Evolutionary conservation across 345 rosid genomes (phyloP).

Genomic region (Melastoma malabathricum): DNA sequence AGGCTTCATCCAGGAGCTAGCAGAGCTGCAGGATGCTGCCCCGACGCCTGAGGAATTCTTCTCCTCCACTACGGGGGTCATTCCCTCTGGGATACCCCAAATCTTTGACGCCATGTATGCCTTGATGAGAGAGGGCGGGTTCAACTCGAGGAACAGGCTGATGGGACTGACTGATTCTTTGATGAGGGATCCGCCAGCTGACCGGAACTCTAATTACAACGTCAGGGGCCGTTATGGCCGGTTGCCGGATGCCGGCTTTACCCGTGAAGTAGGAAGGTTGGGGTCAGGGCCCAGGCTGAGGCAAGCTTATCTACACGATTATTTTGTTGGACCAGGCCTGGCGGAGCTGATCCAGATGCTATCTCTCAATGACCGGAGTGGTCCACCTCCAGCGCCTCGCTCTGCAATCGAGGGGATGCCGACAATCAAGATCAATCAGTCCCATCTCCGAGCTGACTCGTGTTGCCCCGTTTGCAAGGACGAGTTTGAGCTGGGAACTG

Average conservation of each 20-base stretch:
- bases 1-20: slow-evolving; percentile 16
- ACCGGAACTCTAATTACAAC: slow-evolving; percentile 3
- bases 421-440: slow-evolving; percentile 17
- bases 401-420: slow-evolving; percentile 27
- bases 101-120: slow-evolving; percentile 5
- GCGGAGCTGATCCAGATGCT: slow-evolving; percentile 24
- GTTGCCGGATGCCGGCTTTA: not conserved
- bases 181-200: slow-evolving; percentile 5
- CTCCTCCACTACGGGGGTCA: not conserved
- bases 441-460: slow-evolving; percentile 20
- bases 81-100: not conserved
- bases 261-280: not conserved
- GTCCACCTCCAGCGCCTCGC: slow-evolving; percentile 25
- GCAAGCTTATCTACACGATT: slow-evolving; percentile 5
- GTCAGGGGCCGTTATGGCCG: slow-evolving; percentile 2
- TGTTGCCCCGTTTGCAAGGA: slow-evolving; percentile 40
- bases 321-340: slow-evolving; percentile 19
- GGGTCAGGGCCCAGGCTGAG: not conserved
- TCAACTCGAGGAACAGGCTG: slow-evolving; percentile 4
- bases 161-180: slow-evolving; percentile 3
- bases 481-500: slow-evolving; percentile 25
- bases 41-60: slow-evolving; percentile 7
- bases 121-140: slow-evolving; percentile 4
- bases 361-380: slow-evolving; percentile 12
- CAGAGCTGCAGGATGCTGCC: slow-evolving; percentile 5